Base-by-base conservation (phyloP, 352 stramenopile species). In the Plasmopara viticola region DNA sequence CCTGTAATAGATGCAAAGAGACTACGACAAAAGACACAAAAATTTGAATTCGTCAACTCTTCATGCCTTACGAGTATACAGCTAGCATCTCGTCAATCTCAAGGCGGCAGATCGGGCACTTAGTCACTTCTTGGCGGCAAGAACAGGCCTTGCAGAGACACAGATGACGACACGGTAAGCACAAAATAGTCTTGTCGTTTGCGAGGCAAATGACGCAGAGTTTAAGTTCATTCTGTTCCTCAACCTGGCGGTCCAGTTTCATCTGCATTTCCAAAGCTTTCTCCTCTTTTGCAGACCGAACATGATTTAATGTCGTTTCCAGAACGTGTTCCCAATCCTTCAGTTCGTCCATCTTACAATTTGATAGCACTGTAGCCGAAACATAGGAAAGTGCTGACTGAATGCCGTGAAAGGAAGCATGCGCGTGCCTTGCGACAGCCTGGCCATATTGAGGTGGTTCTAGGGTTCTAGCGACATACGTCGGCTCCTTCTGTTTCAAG, bases 131-230 rank as follows among this genome's bases (percentile, higher is more conserved):
- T 58, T 84, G 45, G 56, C 73, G 84, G 44, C 61, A 44, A 5
- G 84, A 87, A 55, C 84, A 94, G 9, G 69, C 57, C 48, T 87
- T 65, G 52, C 84, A 94, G 37, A 94, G 62, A 48, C 84, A 94
- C 44, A 94, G 53, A 41, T 94, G 84, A 39, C 84, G 80, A 42
- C 84, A 94, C 0, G 84, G 84, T 29, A 94, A 51, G 41, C 84
- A 94, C 49, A 94, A 50, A 47, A 94, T 90, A 20, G 64, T 90
- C 60, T 94, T 94, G 18, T 91, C 81, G 43, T 77, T 85, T 14
- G 78, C 68, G 28, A 94, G 59, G 30, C 84, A 94, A 35, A 94
- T 86, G 37, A 94, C 84, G 51, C 84, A 94, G 12, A 90, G 74
- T 61, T 92, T 94, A 52, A 90, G 73, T 55, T 94, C 84, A 28